Percentiles rank a stretch among this genome's conserved stretches.
phyloP scores from a whole-genome alignment of 2,329 filamentous ascomycete species.

The Akanthomyces lecanii region DNA sequence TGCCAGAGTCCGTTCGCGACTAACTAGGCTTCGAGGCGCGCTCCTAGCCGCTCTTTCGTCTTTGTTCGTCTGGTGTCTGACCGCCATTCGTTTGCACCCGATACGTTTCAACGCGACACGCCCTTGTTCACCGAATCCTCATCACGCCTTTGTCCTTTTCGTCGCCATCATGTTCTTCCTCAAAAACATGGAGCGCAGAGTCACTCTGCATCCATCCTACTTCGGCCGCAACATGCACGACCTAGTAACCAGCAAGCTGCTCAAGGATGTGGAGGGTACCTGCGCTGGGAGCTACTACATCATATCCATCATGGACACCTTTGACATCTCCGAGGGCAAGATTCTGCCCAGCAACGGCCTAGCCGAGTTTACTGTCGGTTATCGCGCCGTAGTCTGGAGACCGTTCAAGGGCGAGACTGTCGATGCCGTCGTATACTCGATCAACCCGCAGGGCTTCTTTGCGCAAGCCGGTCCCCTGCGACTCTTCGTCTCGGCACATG shows the following conservation, averaged over 20 bases:
- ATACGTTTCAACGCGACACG: neutral
- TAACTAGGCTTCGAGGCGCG: neutral
- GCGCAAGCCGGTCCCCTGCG: conserved; percentile 73
- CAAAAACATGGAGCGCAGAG: conserved; percentile 90
- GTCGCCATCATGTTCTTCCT: conserved; percentile 84
- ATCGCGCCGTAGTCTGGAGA: conserved; percentile 94
- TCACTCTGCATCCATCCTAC: conserved; percentile 94
- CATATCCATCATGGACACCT: conserved; percentile 95
- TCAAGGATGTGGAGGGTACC: conserved; percentile 90
- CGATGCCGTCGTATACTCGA: conserved; percentile 87
- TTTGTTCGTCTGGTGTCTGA: neutral
- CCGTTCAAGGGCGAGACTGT: conserved; percentile 98
- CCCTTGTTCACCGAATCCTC: conserved; percentile 5
- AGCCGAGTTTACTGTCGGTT: conserved; percentile 91
- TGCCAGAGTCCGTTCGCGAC: conserved; percentile 2
- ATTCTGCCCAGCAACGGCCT: conserved; percentile 88
- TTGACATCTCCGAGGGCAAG: conserved; percentile 88
- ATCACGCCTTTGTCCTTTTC: neutral
- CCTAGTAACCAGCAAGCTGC: conserved; percentile 81
- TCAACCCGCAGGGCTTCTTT: conserved; percentile 91
- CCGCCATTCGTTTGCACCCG: conserved; percentile 1
- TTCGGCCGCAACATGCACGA: conserved; percentile 93
- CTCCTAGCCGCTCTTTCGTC: conserved; percentile 12
- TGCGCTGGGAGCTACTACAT: conserved; percentile 97
- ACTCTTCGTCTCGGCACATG: conserved; percentile 77